A percentile compares a stretch with the other conserved stretches of the same genome.
phyloP scores from a whole-genome alignment of 176 grass and related monocot species.

The Phoenix roebelenii region DNA sequence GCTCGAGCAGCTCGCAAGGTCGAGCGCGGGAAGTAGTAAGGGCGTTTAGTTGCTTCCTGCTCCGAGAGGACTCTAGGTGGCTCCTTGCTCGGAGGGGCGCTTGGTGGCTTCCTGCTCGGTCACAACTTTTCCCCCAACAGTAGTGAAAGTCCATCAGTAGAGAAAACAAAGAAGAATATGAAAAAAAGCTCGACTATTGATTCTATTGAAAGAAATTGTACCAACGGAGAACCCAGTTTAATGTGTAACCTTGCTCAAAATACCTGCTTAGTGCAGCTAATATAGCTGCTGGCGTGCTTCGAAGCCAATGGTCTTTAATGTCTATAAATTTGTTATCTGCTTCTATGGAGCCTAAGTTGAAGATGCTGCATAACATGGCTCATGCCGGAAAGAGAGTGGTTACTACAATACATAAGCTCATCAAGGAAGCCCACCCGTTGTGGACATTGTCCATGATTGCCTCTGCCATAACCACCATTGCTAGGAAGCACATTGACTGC shows the following conservation, averaged over 20 bases:
- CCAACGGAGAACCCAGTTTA: slow-evolving; percentile 19
- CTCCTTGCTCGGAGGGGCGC: no score
- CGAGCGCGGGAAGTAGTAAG: no score
- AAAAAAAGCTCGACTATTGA: slow-evolving; percentile 31
- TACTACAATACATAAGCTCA: slow-evolving; percentile 1
- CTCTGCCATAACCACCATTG: slow-evolving; percentile 40
- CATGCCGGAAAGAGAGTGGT: no score
- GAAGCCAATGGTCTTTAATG: background rate
- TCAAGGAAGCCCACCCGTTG: slow-evolving; percentile 33
- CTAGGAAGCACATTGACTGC: slow-evolving; percentile 14
- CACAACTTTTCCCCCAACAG: no score
- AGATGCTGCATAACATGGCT: no score
- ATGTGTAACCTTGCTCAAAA: slow-evolving; percentile 26
- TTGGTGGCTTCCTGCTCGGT: no score
- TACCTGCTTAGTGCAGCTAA: slow-evolving; percentile 30
- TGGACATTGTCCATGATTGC: slow-evolving; percentile 31
- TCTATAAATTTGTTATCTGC: no score
- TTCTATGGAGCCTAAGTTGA: no score
- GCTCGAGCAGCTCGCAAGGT: no score
- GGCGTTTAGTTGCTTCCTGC: no score
- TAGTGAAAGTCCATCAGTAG: slow-evolving; percentile 31
- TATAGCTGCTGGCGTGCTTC: slow-evolving; percentile 32
- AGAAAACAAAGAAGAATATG: slow-evolving; percentile 38
- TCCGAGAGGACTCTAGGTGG: no score
- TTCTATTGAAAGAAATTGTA: slow-evolving; percentile 26